Evolutionary conservation across 768 basidiomycete genomes (phyloP).

Genomic region (Inosperma sp.): DNA sequence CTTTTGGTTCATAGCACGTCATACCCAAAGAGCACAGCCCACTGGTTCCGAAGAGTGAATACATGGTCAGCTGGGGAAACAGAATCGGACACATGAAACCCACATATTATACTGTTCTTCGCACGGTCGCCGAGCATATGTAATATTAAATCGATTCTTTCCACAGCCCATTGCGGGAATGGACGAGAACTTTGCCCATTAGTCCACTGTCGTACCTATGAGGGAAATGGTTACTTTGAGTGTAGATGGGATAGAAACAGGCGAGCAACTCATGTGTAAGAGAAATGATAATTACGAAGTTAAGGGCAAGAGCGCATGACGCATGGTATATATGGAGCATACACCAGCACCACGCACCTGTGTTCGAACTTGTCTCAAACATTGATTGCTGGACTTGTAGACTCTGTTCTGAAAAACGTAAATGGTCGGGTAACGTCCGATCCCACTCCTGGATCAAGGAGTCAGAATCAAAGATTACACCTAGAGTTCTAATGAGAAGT

Average conservation of each 20-base stretch:
- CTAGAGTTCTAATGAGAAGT: slow-evolving; percentile 9
- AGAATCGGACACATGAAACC: slow-evolving; percentile 19
- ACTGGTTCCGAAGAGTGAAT: slow-evolving; percentile 37
- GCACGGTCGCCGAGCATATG: slow-evolving; percentile 46
- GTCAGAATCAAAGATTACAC: slow-evolving; percentile 9
- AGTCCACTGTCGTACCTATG: slow-evolving; percentile 38
- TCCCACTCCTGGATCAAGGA: slow-evolving; percentile 51
- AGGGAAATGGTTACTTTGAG: slow-evolving; percentile 18
- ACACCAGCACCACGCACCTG: slow-evolving; percentile 78
- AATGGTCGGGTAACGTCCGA: slow-evolving; percentile 60
- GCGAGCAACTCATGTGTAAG: not conserved
- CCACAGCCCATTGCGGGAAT: slow-evolving; percentile 42
- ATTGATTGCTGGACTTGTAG: slow-evolving; percentile 64
- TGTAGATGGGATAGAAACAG: slow-evolving; percentile 5
- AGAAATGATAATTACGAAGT: slow-evolving; percentile 46
- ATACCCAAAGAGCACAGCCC: slow-evolving; percentile 59
- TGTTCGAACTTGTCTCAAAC: slow-evolving; percentile 76
- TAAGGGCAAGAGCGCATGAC: slow-evolving; percentile 59
- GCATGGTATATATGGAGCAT: slow-evolving; percentile 71
- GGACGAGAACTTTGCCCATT: slow-evolving; percentile 29
- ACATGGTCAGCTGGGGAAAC: slow-evolving; percentile 9
- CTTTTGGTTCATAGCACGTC: slow-evolving; percentile 17
- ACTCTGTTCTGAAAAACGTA: slow-evolving; percentile 68
- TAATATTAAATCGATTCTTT: slow-evolving; percentile 41
- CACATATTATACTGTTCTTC: slow-evolving; percentile 45